Conservation (phyloP, 2,329 filamentous ascomycete species). For the Calycina marina region DNA sequence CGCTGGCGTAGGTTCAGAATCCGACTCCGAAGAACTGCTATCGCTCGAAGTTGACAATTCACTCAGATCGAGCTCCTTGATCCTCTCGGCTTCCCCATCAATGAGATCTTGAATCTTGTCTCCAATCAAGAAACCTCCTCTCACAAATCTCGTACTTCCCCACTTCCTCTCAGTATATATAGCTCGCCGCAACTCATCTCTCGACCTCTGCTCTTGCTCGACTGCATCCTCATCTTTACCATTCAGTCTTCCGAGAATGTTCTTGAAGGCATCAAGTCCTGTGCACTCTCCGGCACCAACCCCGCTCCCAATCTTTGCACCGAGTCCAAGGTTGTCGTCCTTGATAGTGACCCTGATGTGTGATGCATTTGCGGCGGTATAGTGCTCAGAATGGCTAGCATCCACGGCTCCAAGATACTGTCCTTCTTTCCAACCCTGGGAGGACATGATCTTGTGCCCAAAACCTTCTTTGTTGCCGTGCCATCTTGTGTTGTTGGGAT, state of each 20-base stretch:
- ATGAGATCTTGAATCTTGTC: conserved; percentile 37
- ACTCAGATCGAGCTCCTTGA: conserved; percentile 17
- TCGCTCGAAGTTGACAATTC: conserved; percentile 4
- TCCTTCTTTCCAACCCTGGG: conserved; percentile 85
- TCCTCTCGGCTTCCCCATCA: conserved; percentile 23
- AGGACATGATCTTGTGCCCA: conserved; percentile 76
- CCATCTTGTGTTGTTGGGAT: conserved; percentile 96
- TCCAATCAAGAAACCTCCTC: conserved; percentile 57
- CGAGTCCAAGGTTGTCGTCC: conserved; percentile 82
- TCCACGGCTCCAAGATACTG: conserved; percentile 66
- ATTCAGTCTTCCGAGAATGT: conserved; percentile 76
- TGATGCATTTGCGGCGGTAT: conserved; percentile 67
- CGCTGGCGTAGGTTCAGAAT: conserved; percentile 6
- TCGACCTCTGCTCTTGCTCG: conserved; percentile 51
- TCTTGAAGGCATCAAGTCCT: conserved; percentile 75
- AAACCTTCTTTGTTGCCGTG: conserved; percentile 67
- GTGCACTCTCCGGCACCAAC: conserved; percentile 56
- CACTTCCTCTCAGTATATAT: conserved; percentile 62
- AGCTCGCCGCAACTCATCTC: conserved; percentile 56
- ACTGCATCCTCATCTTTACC: conserved; percentile 66
- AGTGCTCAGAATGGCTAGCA: conserved; percentile 58
- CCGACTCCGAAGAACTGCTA: conserved; percentile 6
- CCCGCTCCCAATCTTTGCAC: conserved; percentile 61
- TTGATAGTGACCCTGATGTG: conserved; percentile 78
- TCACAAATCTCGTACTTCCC: conserved; percentile 74